Conservation (phyloP, 2,329 filamentous ascomycete species). For the Metarhizium brunneum region DNA sequence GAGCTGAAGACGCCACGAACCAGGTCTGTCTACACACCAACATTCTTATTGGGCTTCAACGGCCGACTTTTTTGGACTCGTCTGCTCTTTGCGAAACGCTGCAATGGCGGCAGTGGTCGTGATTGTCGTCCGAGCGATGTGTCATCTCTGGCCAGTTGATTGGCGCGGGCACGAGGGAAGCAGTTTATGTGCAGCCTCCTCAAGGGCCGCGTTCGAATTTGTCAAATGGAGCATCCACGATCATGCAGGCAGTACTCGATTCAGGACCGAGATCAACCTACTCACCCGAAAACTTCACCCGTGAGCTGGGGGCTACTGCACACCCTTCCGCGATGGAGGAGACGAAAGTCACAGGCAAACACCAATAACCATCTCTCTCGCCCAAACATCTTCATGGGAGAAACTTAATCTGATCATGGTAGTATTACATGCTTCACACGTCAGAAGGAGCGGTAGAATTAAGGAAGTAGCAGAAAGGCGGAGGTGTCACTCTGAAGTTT, state of each 20-base stretch:
- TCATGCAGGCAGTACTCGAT: not conserved
- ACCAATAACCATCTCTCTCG: no score
- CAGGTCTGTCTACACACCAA: not conserved
- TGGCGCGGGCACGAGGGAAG: not conserved
- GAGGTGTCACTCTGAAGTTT: no score
- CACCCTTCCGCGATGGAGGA: no score
- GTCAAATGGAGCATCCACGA: not conserved
- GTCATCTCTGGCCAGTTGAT: not conserved
- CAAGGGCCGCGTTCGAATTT: not conserved
- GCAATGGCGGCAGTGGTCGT: not conserved
- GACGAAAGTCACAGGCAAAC: no score
- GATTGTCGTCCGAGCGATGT: not conserved
- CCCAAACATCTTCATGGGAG: no score
- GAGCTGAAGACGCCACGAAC: constrained; percentile 1
- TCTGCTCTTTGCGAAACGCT: not conserved
- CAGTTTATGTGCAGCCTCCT: not conserved
- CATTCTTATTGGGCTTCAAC: not conserved
- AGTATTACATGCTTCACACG: no score
- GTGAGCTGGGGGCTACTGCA: not conserved
- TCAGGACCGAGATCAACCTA: not conserved
- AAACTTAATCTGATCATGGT: no score
- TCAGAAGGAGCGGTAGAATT: no score
- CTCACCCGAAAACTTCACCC: not conserved
- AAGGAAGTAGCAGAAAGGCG: no score
- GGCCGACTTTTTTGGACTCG: not conserved